Conservation (phyloP, 345 rosid species). For the Durio zibethinus region DNA sequence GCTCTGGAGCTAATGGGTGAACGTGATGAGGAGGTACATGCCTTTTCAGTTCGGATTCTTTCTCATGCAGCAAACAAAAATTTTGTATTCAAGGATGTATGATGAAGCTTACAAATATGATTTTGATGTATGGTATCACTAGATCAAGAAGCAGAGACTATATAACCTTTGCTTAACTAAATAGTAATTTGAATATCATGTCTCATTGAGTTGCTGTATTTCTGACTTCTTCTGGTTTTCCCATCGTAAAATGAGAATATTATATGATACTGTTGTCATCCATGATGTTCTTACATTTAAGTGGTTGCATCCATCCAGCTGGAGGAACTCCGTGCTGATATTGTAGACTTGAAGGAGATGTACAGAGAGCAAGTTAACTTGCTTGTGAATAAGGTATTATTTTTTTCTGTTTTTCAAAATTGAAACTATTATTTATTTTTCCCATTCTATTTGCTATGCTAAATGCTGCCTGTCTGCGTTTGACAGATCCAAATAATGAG, state of each 20-base stretch:
- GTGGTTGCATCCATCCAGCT: constrained; percentile 43
- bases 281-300: constrained; percentile 15
- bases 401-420: not conserved
- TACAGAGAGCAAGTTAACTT: constrained; percentile 98
- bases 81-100: not conserved
- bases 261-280: too few species aligned
- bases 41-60: not conserved
- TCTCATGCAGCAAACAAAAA: not conserved
- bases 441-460: not conserved
- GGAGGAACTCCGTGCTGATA: constrained; percentile 98
- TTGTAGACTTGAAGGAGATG: constrained; percentile 98
- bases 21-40: constrained; percentile 94
- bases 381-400: constrained; percentile 89
- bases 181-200: not conserved
- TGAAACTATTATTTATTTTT: not conserved
- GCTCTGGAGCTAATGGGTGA: constrained; percentile 99
- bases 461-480: constrained; percentile 10
- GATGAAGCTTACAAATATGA: not conserved
- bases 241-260: constrained; percentile 3
- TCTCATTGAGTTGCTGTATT: not conserved
- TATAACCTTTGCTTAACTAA: not conserved
- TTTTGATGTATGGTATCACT: not conserved
- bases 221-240: not conserved
- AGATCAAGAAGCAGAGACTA: not conserved
- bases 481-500: constrained; percentile 58